Base-by-base conservation (phyloP, 441 rosid species). In the Arabidopsis hybrid region DNA sequence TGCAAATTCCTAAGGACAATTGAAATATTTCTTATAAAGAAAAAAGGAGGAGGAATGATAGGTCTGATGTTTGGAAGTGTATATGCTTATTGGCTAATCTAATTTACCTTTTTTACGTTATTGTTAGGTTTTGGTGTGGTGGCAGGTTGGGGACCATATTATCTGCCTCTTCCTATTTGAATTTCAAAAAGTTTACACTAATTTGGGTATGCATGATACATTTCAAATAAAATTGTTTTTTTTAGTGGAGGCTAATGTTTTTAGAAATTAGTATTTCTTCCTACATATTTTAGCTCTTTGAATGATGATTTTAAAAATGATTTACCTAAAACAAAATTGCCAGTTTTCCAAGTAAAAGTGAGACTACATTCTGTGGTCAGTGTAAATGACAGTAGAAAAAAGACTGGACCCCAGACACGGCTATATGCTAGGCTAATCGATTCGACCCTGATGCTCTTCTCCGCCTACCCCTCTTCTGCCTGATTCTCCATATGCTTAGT, bases 381-480 rank as follows among this genome's bases (percentile, higher is more conserved):
- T 63, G 39, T 56, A 65, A 56, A 50, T 50, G 13, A 42, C 50
- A 17, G 21, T 29, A 35, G 65, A 13, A 60, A 16, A 67, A 21
- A 14, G 29, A 60, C 49, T 42, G 45, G 72, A 50, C 26, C 31
- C 39, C 5, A 60, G 56, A 60, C 63, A 43, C 16, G 8, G 60
- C 71, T 70, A 65, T 13, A 66, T 39, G 78, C 60, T 77, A 76
- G n/a, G 51, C 46, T 72, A 39, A 60, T 45, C 81, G 81, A 73
- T 32, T 67, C 8, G 57, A 40, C 7, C 83, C 80, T 3, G 97
- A 79, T 59, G 79, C 79, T 83, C 89, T 85, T 79, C 92, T 86
- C 78, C 91, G 84, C 73, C 91, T 75, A 7, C 89, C 89, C 7
- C 95, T 83, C 79, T 69, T 90, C 64, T 92, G 99, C 36, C 89